A percentile compares a stretch with the other conserved stretches of the same genome.
phyloP scores from a whole-genome alignment of 306 rosid genomes.

The Castanospermum australe region DNA sequence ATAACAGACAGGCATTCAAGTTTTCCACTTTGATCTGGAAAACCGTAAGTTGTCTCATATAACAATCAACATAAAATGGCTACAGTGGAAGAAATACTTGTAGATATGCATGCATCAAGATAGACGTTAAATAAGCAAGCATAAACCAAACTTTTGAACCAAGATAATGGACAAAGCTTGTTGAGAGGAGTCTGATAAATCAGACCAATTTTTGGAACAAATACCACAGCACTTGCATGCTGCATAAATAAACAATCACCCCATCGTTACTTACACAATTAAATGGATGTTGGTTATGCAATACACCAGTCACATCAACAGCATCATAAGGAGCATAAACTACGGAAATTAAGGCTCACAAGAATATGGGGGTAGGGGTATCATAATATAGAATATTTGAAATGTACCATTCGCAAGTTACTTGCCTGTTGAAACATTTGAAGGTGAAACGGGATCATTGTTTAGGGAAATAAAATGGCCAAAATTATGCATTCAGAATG shows the following conservation, averaged over 20 bases:
- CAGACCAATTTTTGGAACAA: slow-evolving; percentile 15
- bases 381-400: slow-evolving; percentile 8
- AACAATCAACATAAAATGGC: slow-evolving; percentile 8
- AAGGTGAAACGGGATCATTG: neutral
- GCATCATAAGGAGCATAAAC: neutral
- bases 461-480: neutral
- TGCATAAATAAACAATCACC: neutral
- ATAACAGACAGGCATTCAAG: slow-evolving; percentile 84
- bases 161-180: slow-evolving; percentile 7
- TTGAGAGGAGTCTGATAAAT: neutral
- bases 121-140: neutral
- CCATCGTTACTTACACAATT: neutral
- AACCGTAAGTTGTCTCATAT: slow-evolving; percentile 29
- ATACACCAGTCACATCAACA: neutral
- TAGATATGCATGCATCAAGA: slow-evolving; percentile 13
- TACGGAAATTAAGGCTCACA: slow-evolving; percentile 8
- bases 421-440: slow-evolving; percentile 6
- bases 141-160: slow-evolving; percentile 6
- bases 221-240: neutral
- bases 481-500: slow-evolving; percentile 5
- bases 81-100: slow-evolving; percentile 11
- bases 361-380: neutral
- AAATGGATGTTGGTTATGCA: neutral
- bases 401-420: slow-evolving; percentile 5
- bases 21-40: slow-evolving; percentile 87